phyloP scores from a whole-genome alignment of 208 protist species.

The Wallacemonas sp. region DNA sequence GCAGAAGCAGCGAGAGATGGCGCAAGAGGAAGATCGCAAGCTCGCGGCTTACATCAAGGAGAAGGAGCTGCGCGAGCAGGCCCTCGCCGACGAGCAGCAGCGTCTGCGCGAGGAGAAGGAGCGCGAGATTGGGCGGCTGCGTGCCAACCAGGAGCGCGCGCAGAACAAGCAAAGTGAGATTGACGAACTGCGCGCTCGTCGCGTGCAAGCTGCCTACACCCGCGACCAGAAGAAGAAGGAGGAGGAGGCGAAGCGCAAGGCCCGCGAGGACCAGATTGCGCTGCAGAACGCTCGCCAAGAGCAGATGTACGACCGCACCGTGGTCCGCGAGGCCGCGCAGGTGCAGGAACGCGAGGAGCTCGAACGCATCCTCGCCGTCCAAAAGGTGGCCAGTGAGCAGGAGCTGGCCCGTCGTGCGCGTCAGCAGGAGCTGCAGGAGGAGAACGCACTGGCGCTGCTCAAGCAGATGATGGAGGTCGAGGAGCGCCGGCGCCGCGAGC shows the following conservation, averaged over 20 bases:
- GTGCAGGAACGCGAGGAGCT: constrained; percentile 81
- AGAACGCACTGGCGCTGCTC: constrained; percentile 84
- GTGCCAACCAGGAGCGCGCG: constrained; percentile 87
- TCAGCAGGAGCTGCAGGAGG: constrained; percentile 61
- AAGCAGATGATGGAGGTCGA: constrained; percentile 93
- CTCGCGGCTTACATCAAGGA: constrained; percentile 88
- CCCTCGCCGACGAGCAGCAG: constrained; percentile 83
- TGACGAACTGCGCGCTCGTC: constrained; percentile 90
- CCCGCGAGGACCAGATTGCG: constrained; percentile 68
- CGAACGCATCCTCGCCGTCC: constrained; percentile 84
- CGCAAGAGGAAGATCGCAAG: constrained; percentile 85
- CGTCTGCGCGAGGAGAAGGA: constrained; percentile 88
- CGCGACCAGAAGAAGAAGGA: constrained; percentile 86
- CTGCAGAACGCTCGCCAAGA: constrained; percentile 69
- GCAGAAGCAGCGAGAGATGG: constrained; percentile 67
- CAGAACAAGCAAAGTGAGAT: constrained; percentile 92
- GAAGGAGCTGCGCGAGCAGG: constrained; percentile 87
- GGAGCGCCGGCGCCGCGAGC: constrained; percentile 81
- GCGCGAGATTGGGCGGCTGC: constrained; percentile 85
- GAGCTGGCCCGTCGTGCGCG: constrained; percentile 65
- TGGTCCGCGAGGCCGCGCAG: constrained; percentile 53
- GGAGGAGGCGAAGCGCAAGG: constrained; percentile 63
- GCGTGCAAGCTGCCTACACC: constrained; percentile 86
- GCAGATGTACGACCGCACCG: constrained; percentile 85
- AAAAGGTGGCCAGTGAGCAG: constrained; percentile 79